Evolutionary conservation across 2,329 filamentous ascomycete species (phyloP).

Genomic region (Alternaria hordeiaustralica): DNA sequence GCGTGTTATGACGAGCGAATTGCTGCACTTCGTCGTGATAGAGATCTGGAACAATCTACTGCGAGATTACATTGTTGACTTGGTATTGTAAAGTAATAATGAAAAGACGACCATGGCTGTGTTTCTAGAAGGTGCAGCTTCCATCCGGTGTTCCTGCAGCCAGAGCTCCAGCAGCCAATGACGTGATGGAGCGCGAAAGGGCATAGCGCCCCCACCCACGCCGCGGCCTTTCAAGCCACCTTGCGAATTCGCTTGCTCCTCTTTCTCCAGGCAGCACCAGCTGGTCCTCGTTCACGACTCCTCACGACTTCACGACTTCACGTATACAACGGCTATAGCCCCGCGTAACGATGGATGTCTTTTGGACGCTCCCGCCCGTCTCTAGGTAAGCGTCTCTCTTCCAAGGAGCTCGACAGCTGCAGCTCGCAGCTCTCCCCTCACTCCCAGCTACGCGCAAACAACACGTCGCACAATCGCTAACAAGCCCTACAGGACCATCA

Average conservation of each 20-base stretch:
- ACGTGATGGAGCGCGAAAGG: conserved; percentile 1
- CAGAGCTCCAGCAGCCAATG: conserved; percentile 4
- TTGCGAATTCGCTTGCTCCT: conserved; percentile 22
- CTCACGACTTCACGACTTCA: conserved; percentile 1
- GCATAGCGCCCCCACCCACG: conserved; percentile 15
- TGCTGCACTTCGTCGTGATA: background rate
- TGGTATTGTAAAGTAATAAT: background rate
- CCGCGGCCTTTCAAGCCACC: conserved; percentile 23
- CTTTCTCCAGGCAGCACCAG: conserved; percentile 42
- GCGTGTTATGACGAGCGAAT: background rate
- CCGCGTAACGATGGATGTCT: conserved; percentile 61
- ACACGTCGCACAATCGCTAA: conserved; percentile 43
- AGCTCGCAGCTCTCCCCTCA: background rate
- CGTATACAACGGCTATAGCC: conserved; percentile 27
- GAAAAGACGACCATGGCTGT: background rate
- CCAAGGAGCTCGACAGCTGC: background rate
- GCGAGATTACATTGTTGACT: background rate
- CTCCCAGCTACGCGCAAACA: background rate
- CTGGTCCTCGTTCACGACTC: conserved; percentile 40
- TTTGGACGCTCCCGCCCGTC: conserved; percentile 71
- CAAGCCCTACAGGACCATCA: conserved; percentile 68
- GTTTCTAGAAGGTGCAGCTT: background rate
- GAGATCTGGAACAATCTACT: background rate
- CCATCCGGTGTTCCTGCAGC: background rate
- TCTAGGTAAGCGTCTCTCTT: conserved; percentile 62